Percentiles rank a stretch among this genome's conserved stretches.
These are phyloP conservation scores for Fusarium proliferatum DNA, from an alignment of 2,329 filamentous ascomycete species.

Conservation along the genomic window DNA sequence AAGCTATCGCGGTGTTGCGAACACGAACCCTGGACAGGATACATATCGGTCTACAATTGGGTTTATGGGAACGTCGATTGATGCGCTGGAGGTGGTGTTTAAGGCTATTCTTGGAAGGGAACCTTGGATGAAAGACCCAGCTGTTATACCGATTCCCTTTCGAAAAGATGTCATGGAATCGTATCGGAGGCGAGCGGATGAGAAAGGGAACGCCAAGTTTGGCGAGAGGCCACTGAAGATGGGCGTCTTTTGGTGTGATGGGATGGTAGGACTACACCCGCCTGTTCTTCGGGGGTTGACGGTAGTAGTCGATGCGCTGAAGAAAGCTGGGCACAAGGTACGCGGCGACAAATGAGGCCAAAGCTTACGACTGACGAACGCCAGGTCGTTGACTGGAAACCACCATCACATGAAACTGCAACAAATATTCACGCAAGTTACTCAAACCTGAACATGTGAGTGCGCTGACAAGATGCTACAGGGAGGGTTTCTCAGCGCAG, in stretches of 20 bases:
- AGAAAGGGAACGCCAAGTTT: background rate
- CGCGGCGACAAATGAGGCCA: fast-evolving
- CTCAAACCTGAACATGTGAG: fast-evolving
- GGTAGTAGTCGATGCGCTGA: background rate
- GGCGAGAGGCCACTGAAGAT: conserved; percentile 59
- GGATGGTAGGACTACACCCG: conserved; percentile 62
- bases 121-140: conserved; percentile 75
- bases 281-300: conserved; percentile 59
- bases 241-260: conserved; percentile 65
- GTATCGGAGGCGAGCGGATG: conserved; percentile 48
- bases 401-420: conserved; percentile 17
- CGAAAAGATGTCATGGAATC: conserved; percentile 59
- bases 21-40: conserved; percentile 64
- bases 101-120: conserved; percentile 65
- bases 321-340: conserved; percentile 55
- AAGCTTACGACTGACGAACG: fast-evolving
- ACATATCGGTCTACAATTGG: conserved; percentile 72
- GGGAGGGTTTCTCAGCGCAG: conserved; percentile 47
- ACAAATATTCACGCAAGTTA: conserved; percentile 11
- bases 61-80: conserved; percentile 67
- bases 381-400: conserved; percentile 47
- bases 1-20: conserved; percentile 34
- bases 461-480: fast-evolving
- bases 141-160: conserved; percentile 74
- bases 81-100: conserved; percentile 65